phyloP scores from a whole-genome alignment of 139 green algal species.

The Chlorella sorokiniana region DNA sequence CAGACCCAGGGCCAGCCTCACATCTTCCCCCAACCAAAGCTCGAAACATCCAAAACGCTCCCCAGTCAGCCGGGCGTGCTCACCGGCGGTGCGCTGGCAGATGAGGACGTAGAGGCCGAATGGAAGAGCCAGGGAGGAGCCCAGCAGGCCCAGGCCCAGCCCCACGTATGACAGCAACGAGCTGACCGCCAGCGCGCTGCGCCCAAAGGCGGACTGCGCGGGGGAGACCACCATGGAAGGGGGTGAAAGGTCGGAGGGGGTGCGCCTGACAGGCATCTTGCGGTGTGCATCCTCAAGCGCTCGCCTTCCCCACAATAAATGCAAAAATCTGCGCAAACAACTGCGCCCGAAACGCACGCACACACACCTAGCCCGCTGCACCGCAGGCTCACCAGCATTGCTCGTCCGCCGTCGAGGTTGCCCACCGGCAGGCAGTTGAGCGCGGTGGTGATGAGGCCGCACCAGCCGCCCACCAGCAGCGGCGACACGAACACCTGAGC shows the following conservation, averaged over 20 bases:
- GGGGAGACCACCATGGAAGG: background rate
- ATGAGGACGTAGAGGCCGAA: constrained; percentile 91
- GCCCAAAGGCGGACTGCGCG: constrained; percentile 63
- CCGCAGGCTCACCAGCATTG: constrained; percentile 59
- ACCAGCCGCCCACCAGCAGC: constrained; percentile 82
- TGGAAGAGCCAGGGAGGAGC: constrained; percentile 73
- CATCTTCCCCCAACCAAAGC: background rate
- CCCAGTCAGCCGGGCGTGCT: background rate
- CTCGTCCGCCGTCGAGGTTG: constrained; percentile 80
- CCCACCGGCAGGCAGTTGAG: constrained; percentile 89
- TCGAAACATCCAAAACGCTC: background rate
- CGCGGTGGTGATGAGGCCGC: constrained; percentile 76
- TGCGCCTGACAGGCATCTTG: background rate
- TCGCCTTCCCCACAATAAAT: too few relatives aligned
- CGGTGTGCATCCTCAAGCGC: too few relatives aligned
- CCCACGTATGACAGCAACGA: constrained; percentile 85
- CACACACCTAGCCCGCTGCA: too few relatives aligned
- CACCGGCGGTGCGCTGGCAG: constrained; percentile 66
- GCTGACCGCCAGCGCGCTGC: constrained; percentile 64
- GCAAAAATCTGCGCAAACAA: background rate
- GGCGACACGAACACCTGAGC: constrained; percentile 61
- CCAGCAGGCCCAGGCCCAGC: constrained; percentile 80
- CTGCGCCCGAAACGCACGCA: background rate
- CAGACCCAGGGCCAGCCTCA: too few relatives aligned
- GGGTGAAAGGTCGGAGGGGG: background rate